A percentile compares a stretch with the other conserved stretches of the same genome.
These are phyloP conservation scores for Niveomyces coronatus DNA, from an alignment of 2,329 filamentous ascomycete species.

Conservation along the genomic window DNA sequence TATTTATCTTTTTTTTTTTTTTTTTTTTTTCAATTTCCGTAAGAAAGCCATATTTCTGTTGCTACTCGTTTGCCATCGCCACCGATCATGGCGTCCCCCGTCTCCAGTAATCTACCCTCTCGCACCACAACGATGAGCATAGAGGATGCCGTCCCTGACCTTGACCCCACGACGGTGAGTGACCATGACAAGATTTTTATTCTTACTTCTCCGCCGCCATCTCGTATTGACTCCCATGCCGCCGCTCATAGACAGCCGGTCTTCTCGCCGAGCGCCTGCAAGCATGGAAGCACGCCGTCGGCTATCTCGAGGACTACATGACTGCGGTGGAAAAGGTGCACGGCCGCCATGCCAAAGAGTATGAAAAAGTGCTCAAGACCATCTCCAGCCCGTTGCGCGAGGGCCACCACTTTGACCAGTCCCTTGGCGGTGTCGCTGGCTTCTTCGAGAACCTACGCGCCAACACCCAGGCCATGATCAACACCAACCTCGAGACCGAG, in stretches of 20 bases:
- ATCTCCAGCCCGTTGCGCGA: conserved; percentile 80
- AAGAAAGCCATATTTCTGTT: too few species aligned
- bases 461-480: conserved; percentile 86
- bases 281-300: conserved; percentile 93
- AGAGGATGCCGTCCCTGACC: conserved; percentile 50
- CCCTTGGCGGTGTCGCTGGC: conserved; percentile 73
- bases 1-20: too few species aligned
- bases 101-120: conserved; percentile 28
- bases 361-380: conserved; percentile 89
- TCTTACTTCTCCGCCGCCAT: neutral
- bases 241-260: conserved; percentile 51
- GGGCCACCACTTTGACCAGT: conserved; percentile 87
- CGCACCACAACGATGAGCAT: conserved; percentile 38
- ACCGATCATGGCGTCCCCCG: conserved; percentile 7
- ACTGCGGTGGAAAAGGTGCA: conserved; percentile 77
- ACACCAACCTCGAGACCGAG: conserved; percentile 82
- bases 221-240: neutral
- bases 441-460: conserved; percentile 90
- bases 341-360: conserved; percentile 79
- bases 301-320: conserved; percentile 86
- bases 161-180: conserved; percentile 48
- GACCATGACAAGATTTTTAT: neutral
- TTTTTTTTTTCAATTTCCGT: too few species aligned
- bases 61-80: too few species aligned
- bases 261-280: conserved; percentile 79